These are phyloP conservation scores for Picea sitchensis DNA, from an alignment of 75 land plant genomes.

Conservation along the genomic window DNA sequence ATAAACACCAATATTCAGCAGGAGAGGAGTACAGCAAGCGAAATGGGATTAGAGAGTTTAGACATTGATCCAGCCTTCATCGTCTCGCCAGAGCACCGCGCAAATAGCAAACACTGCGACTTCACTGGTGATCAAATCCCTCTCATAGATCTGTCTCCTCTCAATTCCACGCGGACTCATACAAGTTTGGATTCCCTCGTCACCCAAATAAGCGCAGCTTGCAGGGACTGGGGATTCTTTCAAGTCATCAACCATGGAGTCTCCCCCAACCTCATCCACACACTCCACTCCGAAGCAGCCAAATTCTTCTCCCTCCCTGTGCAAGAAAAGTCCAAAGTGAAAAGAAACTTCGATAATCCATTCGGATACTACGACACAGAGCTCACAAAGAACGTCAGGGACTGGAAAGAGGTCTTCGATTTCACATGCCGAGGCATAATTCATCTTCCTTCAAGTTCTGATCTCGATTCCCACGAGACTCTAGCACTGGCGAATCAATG, in stretches of 20 bases:
- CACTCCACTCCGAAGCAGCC: slow-evolving; percentile 32
- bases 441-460: slow-evolving; percentile 26
- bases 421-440: slow-evolving; percentile 22
- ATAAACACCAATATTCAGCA: too few species aligned
- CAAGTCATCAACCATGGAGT: slow-evolving; percentile 87
- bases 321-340: slow-evolving; percentile 47
- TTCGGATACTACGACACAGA: slow-evolving; percentile 78
- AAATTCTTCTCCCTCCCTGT: slow-evolving; percentile 56
- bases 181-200: slow-evolving; percentile 1
- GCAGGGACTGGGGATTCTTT: slow-evolving; percentile 85
- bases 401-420: slow-evolving; percentile 95
- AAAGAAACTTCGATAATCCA: slow-evolving; percentile 49
- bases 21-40: too few species aligned
- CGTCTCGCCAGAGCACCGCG: slow-evolving; percentile 3
- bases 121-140: slow-evolving; percentile 28
- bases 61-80: slow-evolving; percentile 6
- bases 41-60: too few species aligned
- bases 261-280: slow-evolving; percentile 32
- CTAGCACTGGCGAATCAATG: slow-evolving; percentile 45
- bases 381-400: slow-evolving; percentile 85
- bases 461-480: slow-evolving; percentile 11
- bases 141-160: slow-evolving; percentile 48
- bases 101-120: neutral
- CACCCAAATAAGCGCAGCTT: slow-evolving; percentile 39
- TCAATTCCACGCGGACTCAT: slow-evolving; percentile 2